Percentiles rank a stretch among this genome's conserved stretches.
phyloP scores from a whole-genome alignment of 345 rosid genomes.

The Lepidium sativum region DNA sequence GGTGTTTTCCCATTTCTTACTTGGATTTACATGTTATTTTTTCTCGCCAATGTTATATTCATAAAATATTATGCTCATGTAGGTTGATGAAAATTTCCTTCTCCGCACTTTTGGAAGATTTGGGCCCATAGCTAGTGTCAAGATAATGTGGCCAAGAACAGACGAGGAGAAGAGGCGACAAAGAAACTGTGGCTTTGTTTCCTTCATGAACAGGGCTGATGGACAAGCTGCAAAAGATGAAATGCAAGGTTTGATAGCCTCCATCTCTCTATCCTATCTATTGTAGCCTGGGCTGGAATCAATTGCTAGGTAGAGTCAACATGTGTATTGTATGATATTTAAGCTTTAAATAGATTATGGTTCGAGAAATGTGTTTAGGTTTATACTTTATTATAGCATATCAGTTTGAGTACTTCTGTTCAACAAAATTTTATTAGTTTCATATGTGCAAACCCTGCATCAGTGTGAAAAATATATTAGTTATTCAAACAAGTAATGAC shows the following conservation, averaged over 20 bases:
- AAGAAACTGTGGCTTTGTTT: constrained; percentile 95
- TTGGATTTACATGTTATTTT: constrained; percentile 33
- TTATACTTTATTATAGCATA: background rate
- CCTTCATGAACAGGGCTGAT: constrained; percentile 95
- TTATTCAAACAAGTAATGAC: background rate
- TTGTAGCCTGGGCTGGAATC: background rate
- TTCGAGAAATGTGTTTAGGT: background rate
- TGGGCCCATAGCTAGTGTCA: constrained; percentile 99
- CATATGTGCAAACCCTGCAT: background rate
- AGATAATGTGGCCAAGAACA: constrained; percentile 99
- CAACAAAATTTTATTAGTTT: background rate
- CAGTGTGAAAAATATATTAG: background rate
- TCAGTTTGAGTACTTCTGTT: background rate
- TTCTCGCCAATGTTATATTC: background rate
- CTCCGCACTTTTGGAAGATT: constrained; percentile 97
- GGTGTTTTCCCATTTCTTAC: constrained; percentile 56
- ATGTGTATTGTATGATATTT: background rate
- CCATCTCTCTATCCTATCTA: background rate
- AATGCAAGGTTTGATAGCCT: constrained; percentile 77
- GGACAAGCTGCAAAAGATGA: constrained; percentile 99
- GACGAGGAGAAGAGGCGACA: constrained; percentile 92
- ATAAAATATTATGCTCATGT: background rate
- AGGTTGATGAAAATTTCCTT: constrained; percentile 99
- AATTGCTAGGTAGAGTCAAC: background rate
- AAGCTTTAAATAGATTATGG: background rate